Conservation (phyloP, 75 land plant species). For the Pinus tabuliformis region DNA sequence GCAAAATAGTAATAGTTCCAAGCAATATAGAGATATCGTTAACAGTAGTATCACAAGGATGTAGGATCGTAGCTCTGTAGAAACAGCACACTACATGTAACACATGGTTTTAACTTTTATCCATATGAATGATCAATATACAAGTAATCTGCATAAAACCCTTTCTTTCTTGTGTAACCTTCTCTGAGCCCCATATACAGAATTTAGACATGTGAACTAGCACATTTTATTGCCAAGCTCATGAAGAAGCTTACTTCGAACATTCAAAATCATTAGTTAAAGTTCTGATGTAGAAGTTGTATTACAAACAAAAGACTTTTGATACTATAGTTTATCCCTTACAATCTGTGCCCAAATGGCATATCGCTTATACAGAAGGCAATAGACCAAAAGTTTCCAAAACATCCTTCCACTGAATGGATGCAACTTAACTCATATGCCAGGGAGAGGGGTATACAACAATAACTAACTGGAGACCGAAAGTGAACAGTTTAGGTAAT, state of each 20-base stretch:
- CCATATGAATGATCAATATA: neutral
- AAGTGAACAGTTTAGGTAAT: neutral
- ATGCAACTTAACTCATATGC: neutral
- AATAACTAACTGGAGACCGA: neutral
- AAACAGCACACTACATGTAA: too few relatives aligned
- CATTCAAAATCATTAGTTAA: neutral
- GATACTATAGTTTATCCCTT: neutral
- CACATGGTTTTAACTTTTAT: neutral
- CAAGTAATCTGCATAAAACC: neutral
- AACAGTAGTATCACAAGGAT: too few relatives aligned
- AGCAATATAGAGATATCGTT: too few relatives aligned
- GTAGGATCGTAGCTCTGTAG: too few relatives aligned
- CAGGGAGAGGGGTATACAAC: neutral
- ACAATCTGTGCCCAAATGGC: neutral
- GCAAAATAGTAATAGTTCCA: too few relatives aligned
- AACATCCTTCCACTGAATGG: neutral
- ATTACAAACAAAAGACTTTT: neutral
- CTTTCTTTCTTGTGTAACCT: neutral
- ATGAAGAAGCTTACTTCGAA: neutral
- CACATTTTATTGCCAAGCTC: neutral
- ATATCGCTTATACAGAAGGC: neutral
- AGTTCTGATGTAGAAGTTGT: neutral
- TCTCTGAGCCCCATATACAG: neutral
- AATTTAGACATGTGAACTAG: neutral
- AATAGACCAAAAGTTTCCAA: neutral